Base-by-base conservation (phyloP, 108 stramenopile genomes). In the Nitzschia sp. region DNA sequence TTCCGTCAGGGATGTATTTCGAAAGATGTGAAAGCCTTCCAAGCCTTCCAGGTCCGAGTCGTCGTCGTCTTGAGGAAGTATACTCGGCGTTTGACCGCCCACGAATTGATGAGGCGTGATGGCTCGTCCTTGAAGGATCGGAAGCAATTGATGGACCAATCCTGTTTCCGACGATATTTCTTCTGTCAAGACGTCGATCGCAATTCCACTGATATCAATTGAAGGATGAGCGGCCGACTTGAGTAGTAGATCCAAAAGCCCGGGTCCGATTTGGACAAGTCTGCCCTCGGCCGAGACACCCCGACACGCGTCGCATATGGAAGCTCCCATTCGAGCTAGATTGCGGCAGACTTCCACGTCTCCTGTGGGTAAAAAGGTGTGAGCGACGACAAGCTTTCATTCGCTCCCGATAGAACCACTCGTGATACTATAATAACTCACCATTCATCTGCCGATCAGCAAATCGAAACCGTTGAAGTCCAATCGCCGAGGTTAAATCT, bases 381-480 rank as follows among this genome's bases (percentile, higher is more conserved):
- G n/a, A n/a, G n/a, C n/a, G n/a, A n/a, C n/a, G n/a, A n/a, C n/a
- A n/a, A n/a, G n/a, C n/a, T n/a, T n/a, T n/a, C n/a, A n/a, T n/a
- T n/a, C n/a, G n/a, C n/a, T n/a, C n/a, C n/a, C n/a, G n/a, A n/a
- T n/a, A n/a, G n/a, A n/a, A n/a, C n/a, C n/a, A n/a, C n/a, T n/a
- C n/a, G n/a, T n/a, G n/a, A n/a, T n/a, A 42, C 13, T 13, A 6
- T 42, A 8, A 51, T 17, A 23, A 68, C 78, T 68, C 70, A 75
- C 85, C 84, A 29, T 76, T 68, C 0, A 51, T 36, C 53, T 85
- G 85, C 42, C 81, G 73, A 27, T 86, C 87, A 9, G 54, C 65
- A 61, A 92, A 92, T 9, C 91, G 87, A 60, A 87, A 87, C 46
- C 88, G 66, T 57, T 92, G 91, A 31, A 85, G 58, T 4, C 84